Base-by-base conservation (phyloP, 495 filamentous ascomycete genomes). In the Melanomma pulvis-pyrius region DNA sequence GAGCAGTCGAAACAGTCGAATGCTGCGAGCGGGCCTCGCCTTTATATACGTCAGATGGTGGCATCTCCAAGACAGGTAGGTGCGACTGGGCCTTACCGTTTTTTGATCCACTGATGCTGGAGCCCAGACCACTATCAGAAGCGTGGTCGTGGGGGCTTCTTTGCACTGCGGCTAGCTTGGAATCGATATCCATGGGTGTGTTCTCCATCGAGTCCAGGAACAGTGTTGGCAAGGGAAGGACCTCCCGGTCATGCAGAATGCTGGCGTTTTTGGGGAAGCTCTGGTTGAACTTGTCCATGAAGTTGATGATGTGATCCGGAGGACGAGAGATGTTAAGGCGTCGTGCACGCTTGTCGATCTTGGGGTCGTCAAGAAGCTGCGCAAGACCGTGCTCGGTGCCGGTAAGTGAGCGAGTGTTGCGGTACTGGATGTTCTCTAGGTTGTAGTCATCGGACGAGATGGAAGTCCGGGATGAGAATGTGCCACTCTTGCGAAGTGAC, bases 41-140 rank as follows among this genome's bases (percentile, higher is more conserved):
- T 59, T 73, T 73, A 71, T 69, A 65, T 53, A 73, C 62, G 59
- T 71, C 26, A 71, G 68, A 39, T 25, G 39, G 50, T 28, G 39
- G 61, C 34, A 41, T 28, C 24, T 48, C 19, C 34, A 24, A 15
- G 22, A 51, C n/a, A 25, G 39, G 30, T 4, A 52, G 51, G 29
- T 26, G 64, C 28, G 50, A 58, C 13, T 17, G 50, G 36, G 46
- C 56, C 64, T 74, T 73, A 71, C 69, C 68, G 67, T 73, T 66
- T 68, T 74, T 71, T 19, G 74, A 76, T 55, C 70, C 77, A 65
- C 74, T 77, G 55, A 88, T 73, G 44, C 85, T 87, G 15, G 84
- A 82, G 39, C 86, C 86, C 25, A 89, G 73, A 29, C 84, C 87
- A 68, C 85, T 88, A 73, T 89, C 87, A 5, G 86, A 87, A 59